Conservation (phyloP, 768 basidiomycete species). For the Trametes gibbosa region DNA sequence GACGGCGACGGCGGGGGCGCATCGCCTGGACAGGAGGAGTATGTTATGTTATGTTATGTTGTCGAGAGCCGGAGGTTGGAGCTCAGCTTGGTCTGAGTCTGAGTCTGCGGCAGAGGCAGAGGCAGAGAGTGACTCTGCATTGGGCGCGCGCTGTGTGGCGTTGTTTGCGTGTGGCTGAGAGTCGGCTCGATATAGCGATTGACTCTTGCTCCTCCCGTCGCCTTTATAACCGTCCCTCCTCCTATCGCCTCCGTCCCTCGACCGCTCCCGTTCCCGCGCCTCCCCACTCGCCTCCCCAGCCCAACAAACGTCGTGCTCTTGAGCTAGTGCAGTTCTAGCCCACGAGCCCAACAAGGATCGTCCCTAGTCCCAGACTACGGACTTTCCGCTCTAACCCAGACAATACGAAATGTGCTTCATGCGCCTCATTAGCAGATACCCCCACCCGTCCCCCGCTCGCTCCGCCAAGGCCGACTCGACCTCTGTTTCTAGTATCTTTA, state of each 20-base stretch:
- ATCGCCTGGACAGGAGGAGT: background rate
- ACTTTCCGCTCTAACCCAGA: conserved; percentile 22
- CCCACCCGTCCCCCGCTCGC: conserved; percentile 17
- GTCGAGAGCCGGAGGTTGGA: too few relatives aligned
- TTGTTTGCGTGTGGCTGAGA: conserved; percentile 18
- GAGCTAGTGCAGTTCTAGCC: too few relatives aligned
- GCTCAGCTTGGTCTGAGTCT: too few relatives aligned
- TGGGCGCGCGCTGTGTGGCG: conserved; percentile 8
- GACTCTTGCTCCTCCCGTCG: conserved; percentile 21
- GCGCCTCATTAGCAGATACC: conserved; percentile 21
- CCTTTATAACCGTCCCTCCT: conserved; percentile 15
- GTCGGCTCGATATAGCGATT: conserved; percentile 14
- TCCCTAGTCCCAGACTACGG: conserved; percentile 33
- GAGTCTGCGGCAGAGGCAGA: too few relatives aligned
- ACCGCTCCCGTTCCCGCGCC: background rate
- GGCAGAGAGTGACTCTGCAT: conserved; percentile 12
- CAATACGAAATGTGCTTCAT: conserved; percentile 24
- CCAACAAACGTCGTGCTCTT: too few relatives aligned
- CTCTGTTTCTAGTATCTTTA: conserved; percentile 21
- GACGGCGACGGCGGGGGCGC: background rate
- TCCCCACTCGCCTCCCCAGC: background rate
- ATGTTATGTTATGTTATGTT: too few relatives aligned
- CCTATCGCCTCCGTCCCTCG: conserved; percentile 1
- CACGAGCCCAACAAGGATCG: conserved; percentile 24
- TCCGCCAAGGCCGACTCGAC: background rate